Percentiles rank a stretch among this genome's conserved stretches.
Conservation (phyloP, 805 yeast genomes). For the Kodamaea laetipori region DNA sequence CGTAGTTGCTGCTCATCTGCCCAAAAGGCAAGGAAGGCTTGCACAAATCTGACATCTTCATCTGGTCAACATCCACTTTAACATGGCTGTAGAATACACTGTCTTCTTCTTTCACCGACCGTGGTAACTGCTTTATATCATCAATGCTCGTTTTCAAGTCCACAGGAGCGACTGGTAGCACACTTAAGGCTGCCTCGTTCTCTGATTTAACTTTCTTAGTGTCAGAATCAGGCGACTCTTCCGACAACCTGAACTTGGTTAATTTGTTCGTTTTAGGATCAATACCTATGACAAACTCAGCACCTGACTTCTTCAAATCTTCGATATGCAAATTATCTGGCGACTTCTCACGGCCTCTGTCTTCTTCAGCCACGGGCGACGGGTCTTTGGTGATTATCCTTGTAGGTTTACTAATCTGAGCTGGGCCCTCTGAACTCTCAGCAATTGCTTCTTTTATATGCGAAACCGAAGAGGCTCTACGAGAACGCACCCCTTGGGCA, state of each 20-base stretch:
- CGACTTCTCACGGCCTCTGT: conserved; percentile 1
- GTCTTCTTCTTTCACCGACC: conserved; percentile 39
- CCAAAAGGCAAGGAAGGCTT: conserved; percentile 70
- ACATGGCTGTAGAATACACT: conserved; percentile 44
- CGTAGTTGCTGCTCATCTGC: conserved; percentile 57
- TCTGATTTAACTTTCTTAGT: conserved; percentile 10
- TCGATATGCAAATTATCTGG: conserved; percentile 6
- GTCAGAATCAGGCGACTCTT: neutral
- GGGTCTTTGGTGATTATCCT: conserved; percentile 15
- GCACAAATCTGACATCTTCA: conserved; percentile 72
- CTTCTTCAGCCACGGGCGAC: conserved; percentile 16
- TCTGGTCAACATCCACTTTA: conserved; percentile 51
- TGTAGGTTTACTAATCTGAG: neutral
- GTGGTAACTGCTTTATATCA: conserved; percentile 37
- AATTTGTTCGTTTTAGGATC: conserved; percentile 32
- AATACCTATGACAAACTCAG: conserved; percentile 34
- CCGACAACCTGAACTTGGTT: conserved; percentile 29
- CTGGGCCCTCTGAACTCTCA: conserved; percentile 3
- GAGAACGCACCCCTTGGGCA: conserved; percentile 6
- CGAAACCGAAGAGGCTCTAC: conserved; percentile 9
- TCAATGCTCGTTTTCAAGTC: conserved; percentile 35
- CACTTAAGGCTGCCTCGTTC: conserved; percentile 7
- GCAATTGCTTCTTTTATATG: conserved; percentile 1
- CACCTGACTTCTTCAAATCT: conserved; percentile 13
- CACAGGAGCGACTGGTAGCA: conserved; percentile 44